Conservation (phyloP, 768 basidiomycete genomes). For the Cystofilobasidium bisporidii region DNA sequence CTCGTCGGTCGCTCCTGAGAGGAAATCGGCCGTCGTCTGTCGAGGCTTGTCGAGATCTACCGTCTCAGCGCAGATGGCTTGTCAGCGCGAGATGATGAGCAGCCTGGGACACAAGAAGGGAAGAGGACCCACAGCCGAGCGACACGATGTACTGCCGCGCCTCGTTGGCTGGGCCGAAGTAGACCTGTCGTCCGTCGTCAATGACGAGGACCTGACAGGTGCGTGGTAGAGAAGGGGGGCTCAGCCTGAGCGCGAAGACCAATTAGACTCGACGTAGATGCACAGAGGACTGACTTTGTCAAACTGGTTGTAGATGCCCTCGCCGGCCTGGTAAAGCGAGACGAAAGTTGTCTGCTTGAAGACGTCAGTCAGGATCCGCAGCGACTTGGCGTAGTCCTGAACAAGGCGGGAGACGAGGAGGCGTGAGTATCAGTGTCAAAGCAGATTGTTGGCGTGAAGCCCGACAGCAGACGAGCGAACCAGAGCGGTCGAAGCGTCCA, state of each 20-base stretch:
- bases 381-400: slow-evolving; percentile 71
- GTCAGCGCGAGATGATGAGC: no score
- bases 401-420: no score
- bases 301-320: slow-evolving; percentile 51
- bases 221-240: no score
- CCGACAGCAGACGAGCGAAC: no score
- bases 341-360: slow-evolving; percentile 57
- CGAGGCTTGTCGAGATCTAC: slow-evolving; percentile 58
- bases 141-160: slow-evolving; percentile 66
- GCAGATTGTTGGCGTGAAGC: no score
- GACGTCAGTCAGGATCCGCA: slow-evolving; percentile 76
- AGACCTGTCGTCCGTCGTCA: slow-evolving; percentile 62
- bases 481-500: slow-evolving; percentile 66
- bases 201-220: slow-evolving; percentile 52
- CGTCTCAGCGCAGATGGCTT: slow-evolving; percentile 30
- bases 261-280: no score
- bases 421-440: no score
- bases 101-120: no score
- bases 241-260: no score
- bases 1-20: slow-evolving; percentile 56
- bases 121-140: slow-evolving; percentile 46
- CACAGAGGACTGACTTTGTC: slow-evolving; percentile 50
- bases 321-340: slow-evolving; percentile 73
- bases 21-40: slow-evolving; percentile 76
- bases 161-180: slow-evolving; percentile 57